phyloP scores from a whole-genome alignment of 164 flowering plant species.

The Akebia trifoliata region DNA sequence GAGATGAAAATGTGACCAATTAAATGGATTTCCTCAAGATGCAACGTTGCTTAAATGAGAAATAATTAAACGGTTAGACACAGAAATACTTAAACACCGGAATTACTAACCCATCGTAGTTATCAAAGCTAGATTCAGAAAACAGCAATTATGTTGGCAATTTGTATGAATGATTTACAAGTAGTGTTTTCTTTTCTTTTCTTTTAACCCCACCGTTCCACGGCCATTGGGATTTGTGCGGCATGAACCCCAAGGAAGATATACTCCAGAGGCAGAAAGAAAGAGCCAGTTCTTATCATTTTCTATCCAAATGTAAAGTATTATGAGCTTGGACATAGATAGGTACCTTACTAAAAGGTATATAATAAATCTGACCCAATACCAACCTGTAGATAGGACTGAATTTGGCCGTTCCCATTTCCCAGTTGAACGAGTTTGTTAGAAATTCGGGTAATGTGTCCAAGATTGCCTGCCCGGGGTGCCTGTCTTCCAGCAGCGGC shows the following conservation, averaged over 20 bases:
- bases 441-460: slow-evolving; percentile 84
- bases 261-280: too few relatives aligned
- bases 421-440: slow-evolving; percentile 78
- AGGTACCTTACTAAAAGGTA: too few relatives aligned
- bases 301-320: too few relatives aligned
- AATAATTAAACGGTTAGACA: neutral
- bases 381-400: slow-evolving; percentile 63
- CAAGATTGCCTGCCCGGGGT: slow-evolving; percentile 74
- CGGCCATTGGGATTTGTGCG: too few relatives aligned
- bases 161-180: neutral
- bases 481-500: slow-evolving; percentile 55
- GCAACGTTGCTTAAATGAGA: neutral
- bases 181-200: too few relatives aligned
- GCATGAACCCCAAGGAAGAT: too few relatives aligned
- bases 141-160: neutral
- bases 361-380: neutral
- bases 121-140: neutral
- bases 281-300: too few relatives aligned
- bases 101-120: neutral
- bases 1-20: neutral
- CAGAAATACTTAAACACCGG: neutral
- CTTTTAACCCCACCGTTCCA: too few relatives aligned
- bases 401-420: slow-evolving; percentile 48
- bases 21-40: neutral
- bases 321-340: too few relatives aligned